These are phyloP conservation scores for Phyllosticta citriasiana DNA, from an alignment of 2,329 filamentous ascomycete genomes.

Conservation along the genomic window DNA sequence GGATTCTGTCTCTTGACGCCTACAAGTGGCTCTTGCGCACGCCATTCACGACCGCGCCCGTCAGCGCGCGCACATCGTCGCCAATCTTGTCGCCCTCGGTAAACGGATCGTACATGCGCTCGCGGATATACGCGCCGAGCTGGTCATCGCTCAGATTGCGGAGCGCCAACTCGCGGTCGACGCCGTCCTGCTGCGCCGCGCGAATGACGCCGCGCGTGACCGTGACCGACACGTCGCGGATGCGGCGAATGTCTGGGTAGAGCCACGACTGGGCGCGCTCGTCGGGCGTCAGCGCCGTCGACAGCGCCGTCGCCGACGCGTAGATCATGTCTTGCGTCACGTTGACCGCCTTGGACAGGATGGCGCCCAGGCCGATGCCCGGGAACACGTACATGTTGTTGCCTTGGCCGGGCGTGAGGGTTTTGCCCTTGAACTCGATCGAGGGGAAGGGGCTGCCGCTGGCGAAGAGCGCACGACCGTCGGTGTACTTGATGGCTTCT, in stretches of 20 bases:
- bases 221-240: slow-evolving; percentile 76
- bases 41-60: not conserved
- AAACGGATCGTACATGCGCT: slow-evolving; percentile 43
- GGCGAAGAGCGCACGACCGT: slow-evolving; percentile 85
- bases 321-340: slow-evolving; percentile 97
- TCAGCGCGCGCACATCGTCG: slow-evolving; percentile 21
- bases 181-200: slow-evolving; percentile 69
- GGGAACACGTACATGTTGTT: slow-evolving; percentile 95
- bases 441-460: slow-evolving; percentile 86
- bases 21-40: slow-evolving; percentile 5
- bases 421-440: slow-evolving; percentile 40
- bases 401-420: slow-evolving; percentile 48
- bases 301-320: slow-evolving; percentile 73
- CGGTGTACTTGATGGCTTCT: slow-evolving; percentile 81
- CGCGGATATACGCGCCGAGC: slow-evolving; percentile 56
- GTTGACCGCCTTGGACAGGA: slow-evolving; percentile 75
- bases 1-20: not conserved
- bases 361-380: slow-evolving; percentile 85
- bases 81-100: slow-evolving; percentile 33
- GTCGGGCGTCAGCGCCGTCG: slow-evolving; percentile 66
- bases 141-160: slow-evolving; percentile 57
- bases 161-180: slow-evolving; percentile 46
- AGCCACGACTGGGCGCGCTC: slow-evolving; percentile 77
- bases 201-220: slow-evolving; percentile 92
- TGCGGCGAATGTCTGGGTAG: slow-evolving; percentile 84